phyloP scores from a whole-genome alignment of 495 filamentous ascomycete species.

The Penicillium pancosmium region DNA sequence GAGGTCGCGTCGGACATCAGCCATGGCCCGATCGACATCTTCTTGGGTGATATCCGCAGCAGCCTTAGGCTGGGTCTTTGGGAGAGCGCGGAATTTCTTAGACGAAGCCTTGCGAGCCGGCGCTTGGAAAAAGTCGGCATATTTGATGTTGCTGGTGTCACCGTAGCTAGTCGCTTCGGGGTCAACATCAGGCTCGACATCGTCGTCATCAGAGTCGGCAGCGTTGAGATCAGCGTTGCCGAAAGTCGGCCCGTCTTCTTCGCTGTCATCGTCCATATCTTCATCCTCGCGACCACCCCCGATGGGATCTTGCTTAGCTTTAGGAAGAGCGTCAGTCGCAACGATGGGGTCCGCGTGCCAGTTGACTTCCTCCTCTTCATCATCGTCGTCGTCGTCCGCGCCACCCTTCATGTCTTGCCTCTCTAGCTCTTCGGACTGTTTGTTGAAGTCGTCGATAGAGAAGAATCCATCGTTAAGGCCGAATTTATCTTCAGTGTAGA shows the following conservation, averaged over 20 bases:
- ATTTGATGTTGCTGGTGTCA: conserved; percentile 86
- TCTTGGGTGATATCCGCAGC: conserved; percentile 48
- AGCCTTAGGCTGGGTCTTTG: conserved; percentile 49
- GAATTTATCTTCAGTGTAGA: conserved; percentile 60
- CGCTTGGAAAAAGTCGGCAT: conserved; percentile 88
- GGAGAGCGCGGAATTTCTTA: conserved; percentile 46
- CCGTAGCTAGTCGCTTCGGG: conserved; percentile 51
- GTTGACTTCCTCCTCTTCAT: conserved; percentile 81
- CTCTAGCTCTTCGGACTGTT: conserved; percentile 83
- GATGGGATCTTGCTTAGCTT: conserved; percentile 22
- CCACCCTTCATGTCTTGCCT: conserved; percentile 74
- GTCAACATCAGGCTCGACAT: conserved; percentile 41
- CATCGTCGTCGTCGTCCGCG: conserved; percentile 60
- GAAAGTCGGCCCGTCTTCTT: conserved; percentile 77
- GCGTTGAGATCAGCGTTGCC: conserved; percentile 66
- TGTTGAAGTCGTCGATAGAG: conserved; percentile 97
- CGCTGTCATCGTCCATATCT: conserved; percentile 55
- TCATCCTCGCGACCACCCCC: conserved; percentile 30
- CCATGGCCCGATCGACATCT: conserved; percentile 85
- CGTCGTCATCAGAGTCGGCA: conserved; percentile 59
- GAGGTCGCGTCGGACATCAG: conserved; percentile 84
- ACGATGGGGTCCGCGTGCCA: conserved; percentile 75
- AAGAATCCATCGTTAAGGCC: conserved; percentile 96
- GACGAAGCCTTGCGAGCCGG: conserved; percentile 70
- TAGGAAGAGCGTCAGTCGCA: conserved; percentile 21